Percentiles rank a stretch among this genome's conserved stretches.
These are phyloP conservation scores for Myxozyma sirexii DNA, from an alignment of 805 yeast species.

Conservation along the genomic window DNA sequence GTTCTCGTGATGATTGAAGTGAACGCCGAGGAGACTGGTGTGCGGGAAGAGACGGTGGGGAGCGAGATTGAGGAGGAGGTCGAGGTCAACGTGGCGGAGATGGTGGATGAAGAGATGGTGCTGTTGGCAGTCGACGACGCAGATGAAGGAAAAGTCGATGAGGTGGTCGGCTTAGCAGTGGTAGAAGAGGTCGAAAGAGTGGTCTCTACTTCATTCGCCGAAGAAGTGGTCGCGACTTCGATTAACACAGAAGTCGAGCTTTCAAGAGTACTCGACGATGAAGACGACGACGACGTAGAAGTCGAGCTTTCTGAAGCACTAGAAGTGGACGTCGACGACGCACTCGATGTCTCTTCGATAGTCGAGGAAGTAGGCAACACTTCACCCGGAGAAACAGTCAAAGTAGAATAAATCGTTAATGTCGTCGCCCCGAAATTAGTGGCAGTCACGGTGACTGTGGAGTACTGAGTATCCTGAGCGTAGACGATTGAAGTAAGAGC, in stretches of 20 bases:
- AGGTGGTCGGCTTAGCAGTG: neutral
- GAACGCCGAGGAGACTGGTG: neutral
- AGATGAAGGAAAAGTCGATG: neutral
- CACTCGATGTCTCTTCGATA: neutral
- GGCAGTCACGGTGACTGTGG: constrained; percentile 11
- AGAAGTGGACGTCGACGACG: neutral
- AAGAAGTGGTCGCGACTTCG: neutral
- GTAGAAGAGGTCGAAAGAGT: neutral
- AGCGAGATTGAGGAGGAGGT: neutral
- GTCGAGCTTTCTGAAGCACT: neutral
- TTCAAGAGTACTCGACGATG: neutral
- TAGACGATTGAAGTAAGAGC: constrained; percentile 3
- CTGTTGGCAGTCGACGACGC: neutral
- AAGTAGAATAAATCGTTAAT: constrained; percentile 4
- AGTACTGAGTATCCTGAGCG: constrained; percentile 13
- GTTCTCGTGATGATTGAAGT: neutral
- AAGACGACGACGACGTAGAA: neutral
- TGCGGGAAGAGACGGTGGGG: neutral
- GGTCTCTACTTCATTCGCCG: neutral
- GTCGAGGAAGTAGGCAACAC: neutral
- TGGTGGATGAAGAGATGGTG: neutral
- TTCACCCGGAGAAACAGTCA: constrained; percentile 4
- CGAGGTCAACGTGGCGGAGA: neutral
- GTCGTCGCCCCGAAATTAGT: constrained; percentile 7
- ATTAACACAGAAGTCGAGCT: too few species aligned